A percentile compares a stretch with the other conserved stretches of the same genome.
Evolutionary conservation across 768 basidiomycete species (phyloP).

Genomic region (Mycena polygramma): DNA sequence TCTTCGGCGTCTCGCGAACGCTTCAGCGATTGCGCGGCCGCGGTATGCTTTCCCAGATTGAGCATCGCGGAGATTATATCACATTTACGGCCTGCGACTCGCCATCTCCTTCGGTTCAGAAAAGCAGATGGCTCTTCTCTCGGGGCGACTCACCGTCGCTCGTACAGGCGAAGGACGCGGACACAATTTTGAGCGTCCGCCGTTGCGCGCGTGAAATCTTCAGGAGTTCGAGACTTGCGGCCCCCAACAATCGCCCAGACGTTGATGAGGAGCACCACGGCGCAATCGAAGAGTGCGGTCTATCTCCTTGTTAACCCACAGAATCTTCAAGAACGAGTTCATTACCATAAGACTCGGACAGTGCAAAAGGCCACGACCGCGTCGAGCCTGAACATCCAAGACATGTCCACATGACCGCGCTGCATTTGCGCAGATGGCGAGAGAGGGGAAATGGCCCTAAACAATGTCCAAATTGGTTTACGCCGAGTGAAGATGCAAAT

Average conservation of each 20-base stretch:
- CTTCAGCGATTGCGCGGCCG: background rate
- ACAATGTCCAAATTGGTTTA: no score
- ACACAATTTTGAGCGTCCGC: conserved; percentile 57
- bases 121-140: background rate
- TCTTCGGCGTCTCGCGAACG: conserved; percentile 11
- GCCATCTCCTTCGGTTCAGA: conserved; percentile 17
- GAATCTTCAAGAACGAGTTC: no score
- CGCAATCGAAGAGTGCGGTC: conserved; percentile 50
- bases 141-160: conserved; percentile 15
- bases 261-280: conserved; percentile 57
- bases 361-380: conserved; percentile 23
- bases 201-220: conserved; percentile 49
- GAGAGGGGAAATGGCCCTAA: background rate
- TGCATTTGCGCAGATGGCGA: conserved; percentile 46
- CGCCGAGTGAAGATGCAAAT: background rate
- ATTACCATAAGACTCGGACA: background rate
- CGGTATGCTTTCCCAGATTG: conserved; percentile 6
- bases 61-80: conserved; percentile 31
- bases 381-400: conserved; percentile 53
- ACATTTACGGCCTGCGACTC: conserved; percentile 25
- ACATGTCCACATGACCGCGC: conserved; percentile 63
- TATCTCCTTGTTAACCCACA: conserved; percentile 6
- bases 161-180: conserved; percentile 40
- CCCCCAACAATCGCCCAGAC: conserved; percentile 54
- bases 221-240: conserved; percentile 32